A percentile compares a stretch with the other conserved stretches of the same genome.
phyloP scores from a whole-genome alignment of 345 rosid genomes.

The Excoecaria cochinchinensis region DNA sequence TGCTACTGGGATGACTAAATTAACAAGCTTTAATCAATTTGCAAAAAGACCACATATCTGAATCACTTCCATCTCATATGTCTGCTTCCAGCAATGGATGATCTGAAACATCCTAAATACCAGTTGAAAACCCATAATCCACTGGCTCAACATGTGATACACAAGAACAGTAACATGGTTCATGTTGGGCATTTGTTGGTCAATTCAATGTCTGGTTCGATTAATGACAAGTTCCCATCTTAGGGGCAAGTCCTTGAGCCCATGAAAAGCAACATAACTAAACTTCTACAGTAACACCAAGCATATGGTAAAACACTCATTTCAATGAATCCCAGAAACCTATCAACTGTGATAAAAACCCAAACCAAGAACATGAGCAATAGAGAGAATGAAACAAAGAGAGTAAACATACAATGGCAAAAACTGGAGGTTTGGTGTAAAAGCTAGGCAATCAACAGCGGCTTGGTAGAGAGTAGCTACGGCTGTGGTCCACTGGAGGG shows the following conservation, averaged over 20 bases:
- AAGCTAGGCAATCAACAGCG: neutral
- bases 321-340: neutral
- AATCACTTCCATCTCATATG: neutral
- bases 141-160: neutral
- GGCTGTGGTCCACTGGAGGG: neutral
- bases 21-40: neutral
- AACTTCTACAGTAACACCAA: neutral
- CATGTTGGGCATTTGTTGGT: neutral
- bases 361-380: neutral
- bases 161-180: neutral
- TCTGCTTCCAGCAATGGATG: neutral
- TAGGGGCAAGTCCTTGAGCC: neutral
- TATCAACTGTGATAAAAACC: neutral
- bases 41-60: neutral
- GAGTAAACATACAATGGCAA: neutral
- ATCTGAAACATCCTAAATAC: neutral
- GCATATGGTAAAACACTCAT: neutral
- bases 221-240: neutral
- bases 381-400: neutral
- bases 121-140: neutral
- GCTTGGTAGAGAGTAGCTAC: neutral
- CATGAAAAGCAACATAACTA: neutral
- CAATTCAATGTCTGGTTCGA: neutral
- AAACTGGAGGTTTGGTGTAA: neutral
- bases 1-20: neutral